A percentile compares a stretch with the other conserved stretches of the same genome.
Evolutionary conservation across 768 basidiomycete species (phyloP).

Genomic region (Mycena albidolilacea): DNA sequence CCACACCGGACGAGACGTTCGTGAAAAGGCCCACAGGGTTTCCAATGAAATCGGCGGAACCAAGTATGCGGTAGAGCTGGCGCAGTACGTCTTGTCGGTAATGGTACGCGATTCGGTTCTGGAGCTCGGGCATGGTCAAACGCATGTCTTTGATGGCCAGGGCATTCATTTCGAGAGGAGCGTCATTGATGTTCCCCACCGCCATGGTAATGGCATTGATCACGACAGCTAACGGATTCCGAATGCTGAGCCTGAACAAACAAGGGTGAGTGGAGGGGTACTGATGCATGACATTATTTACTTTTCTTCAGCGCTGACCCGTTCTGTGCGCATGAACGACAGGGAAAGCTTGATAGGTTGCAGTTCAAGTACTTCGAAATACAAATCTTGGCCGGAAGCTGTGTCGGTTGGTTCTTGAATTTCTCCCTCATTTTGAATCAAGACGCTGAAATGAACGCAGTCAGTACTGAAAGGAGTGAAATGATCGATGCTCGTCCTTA

Average conservation of each 20-base stretch:
- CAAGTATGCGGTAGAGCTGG: slow-evolving; percentile 95
- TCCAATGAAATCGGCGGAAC: slow-evolving; percentile 97
- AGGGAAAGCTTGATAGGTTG: slow-evolving; percentile 94
- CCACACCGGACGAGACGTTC: slow-evolving; percentile 97
- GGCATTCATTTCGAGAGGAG: slow-evolving; percentile 94
- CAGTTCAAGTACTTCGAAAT: slow-evolving; percentile 95
- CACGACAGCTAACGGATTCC: slow-evolving; percentile 93
- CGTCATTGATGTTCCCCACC: slow-evolving; percentile 96
- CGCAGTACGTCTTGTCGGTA: slow-evolving; percentile 95
- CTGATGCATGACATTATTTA: slow-evolving; percentile 53
- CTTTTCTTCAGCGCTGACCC: slow-evolving; percentile 95
- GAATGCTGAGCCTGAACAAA: slow-evolving; percentile 72
- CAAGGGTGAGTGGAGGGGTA: slow-evolving; percentile 14
- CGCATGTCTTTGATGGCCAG: slow-evolving; percentile 96
- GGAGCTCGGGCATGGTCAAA: slow-evolving; percentile 86
- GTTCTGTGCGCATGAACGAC: slow-evolving; percentile 98
- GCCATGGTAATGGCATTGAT: slow-evolving; percentile 97
- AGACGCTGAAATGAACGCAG: slow-evolving; percentile 59
- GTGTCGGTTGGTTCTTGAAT: slow-evolving; percentile 81
- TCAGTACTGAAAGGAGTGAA: slow-evolving; percentile 24
- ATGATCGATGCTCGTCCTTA: slow-evolving; percentile 52
- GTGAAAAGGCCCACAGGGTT: slow-evolving; percentile 98
- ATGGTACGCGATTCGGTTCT: slow-evolving; percentile 88
- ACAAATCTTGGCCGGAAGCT: slow-evolving; percentile 83
- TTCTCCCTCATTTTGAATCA: slow-evolving; percentile 78